Conservation (phyloP, 2,329 filamentous ascomycete genomes). For the Aspergillus arachidicola region DNA sequence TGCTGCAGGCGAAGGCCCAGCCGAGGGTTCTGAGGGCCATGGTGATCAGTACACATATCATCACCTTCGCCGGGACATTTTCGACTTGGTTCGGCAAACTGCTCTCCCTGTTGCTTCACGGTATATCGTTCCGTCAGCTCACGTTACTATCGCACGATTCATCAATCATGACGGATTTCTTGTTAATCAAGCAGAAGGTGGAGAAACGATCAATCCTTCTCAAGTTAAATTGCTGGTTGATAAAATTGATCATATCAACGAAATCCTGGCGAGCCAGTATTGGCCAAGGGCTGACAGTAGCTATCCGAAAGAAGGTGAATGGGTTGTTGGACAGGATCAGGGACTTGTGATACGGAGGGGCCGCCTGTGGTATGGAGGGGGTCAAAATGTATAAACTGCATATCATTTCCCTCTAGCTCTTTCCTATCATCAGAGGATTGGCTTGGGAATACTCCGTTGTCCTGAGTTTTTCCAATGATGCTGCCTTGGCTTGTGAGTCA, state of each 20-base stretch:
- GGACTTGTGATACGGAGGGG: slow-evolving; percentile 76
- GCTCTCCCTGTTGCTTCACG: slow-evolving; percentile 72
- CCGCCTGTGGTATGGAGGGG: slow-evolving; percentile 85
- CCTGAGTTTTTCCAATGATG: too few species aligned
- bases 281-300: slow-evolving; percentile 60
- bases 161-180: slow-evolving; percentile 64
- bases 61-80: slow-evolving; percentile 80
- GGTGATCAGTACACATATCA: slow-evolving; percentile 78
- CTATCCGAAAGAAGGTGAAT: slow-evolving; percentile 63
- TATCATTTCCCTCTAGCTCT: too few species aligned
- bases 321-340: slow-evolving; percentile 80
- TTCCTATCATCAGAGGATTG: too few species aligned
- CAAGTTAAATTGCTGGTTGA: slow-evolving; percentile 67
- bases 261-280: slow-evolving; percentile 68
- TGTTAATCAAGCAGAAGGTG: slow-evolving; percentile 35
- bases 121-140: slow-evolving; percentile 88
- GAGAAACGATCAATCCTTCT: slow-evolving; percentile 44
- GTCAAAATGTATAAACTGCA: slow-evolving; percentile 61
- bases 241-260: slow-evolving; percentile 74
- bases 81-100: slow-evolving; percentile 59
- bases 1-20: slow-evolving; percentile 63
- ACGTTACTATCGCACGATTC: slow-evolving; percentile 85
- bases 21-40: slow-evolving; percentile 42
- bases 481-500: too few species aligned
- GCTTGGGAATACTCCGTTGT: too few species aligned